Percentiles rank a stretch among this genome's conserved stretches.
These are phyloP conservation scores for Nicotiana paniculata DNA, from an alignment of 257 asterid genomes.

Conservation along the genomic window DNA sequence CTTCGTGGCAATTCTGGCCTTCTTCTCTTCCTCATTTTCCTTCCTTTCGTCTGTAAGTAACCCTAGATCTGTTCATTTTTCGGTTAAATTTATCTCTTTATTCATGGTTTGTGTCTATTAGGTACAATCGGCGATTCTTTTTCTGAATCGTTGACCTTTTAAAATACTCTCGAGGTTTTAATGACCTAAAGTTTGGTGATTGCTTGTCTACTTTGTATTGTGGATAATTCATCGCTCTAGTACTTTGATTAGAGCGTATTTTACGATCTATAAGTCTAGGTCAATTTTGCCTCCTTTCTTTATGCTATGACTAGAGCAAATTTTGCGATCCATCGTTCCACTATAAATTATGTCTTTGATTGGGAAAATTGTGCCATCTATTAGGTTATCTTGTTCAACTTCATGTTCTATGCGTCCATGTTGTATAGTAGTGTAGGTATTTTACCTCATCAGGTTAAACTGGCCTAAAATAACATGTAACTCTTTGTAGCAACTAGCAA, in stretches of 20 bases:
- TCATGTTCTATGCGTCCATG: not conserved
- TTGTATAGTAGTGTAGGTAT: not conserved
- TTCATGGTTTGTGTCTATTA: not conserved
- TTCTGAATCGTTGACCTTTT: not conserved
- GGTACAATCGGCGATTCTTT: not conserved
- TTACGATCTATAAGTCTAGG: not conserved
- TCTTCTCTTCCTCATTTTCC: conserved; percentile 65
- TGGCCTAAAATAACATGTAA: not conserved
- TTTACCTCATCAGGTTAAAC: not conserved
- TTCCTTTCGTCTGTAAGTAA: conserved; percentile 75
- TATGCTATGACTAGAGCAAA: not conserved
- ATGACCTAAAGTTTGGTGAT: not conserved
- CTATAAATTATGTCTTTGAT: not conserved
- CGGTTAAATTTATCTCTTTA: too few relatives aligned
- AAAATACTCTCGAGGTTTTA: not conserved
- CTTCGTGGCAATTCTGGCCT: conserved; percentile 66
- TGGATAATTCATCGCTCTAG: not conserved
- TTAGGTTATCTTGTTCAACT: not conserved
- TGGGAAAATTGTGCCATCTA: not conserved
- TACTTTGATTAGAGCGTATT: not conserved
- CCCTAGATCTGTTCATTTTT: not conserved
- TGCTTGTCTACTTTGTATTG: not conserved
- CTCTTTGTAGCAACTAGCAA: too few relatives aligned
- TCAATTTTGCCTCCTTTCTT: too few relatives aligned
- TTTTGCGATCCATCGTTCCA: not conserved